phyloP scores from a whole-genome alignment of 2,329 filamentous ascomycete genomes.

The Cladosporium oxysporum region DNA sequence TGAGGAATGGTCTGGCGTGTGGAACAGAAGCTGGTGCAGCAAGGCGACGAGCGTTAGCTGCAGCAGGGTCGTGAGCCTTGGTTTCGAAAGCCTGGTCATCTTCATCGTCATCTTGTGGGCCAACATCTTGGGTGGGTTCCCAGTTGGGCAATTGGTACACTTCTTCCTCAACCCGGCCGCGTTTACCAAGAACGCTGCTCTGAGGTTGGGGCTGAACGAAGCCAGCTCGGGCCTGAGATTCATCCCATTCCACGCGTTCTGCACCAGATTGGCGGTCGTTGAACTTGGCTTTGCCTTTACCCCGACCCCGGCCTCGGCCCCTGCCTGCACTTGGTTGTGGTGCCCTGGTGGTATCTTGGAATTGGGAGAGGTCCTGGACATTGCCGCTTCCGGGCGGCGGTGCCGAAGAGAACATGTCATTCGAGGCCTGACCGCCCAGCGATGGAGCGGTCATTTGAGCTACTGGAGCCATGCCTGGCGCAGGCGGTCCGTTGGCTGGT shows the following conservation, averaged over 20 bases:
- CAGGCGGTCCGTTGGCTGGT: neutral
- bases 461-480: slow-evolving; percentile 1
- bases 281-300: slow-evolving; percentile 29
- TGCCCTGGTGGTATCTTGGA: slow-evolving; percentile 10
- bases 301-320: slow-evolving; percentile 14
- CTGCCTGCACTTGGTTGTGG: slow-evolving; percentile 14
- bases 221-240: slow-evolving; percentile 28
- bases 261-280: slow-evolving; percentile 45
- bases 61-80: slow-evolving; percentile 36
- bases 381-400: neutral
- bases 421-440: neutral
- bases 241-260: slow-evolving; percentile 41
- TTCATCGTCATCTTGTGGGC: slow-evolving; percentile 13
- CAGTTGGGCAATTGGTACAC: slow-evolving; percentile 19
- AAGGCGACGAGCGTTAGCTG: slow-evolving; percentile 38
- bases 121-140: slow-evolving; percentile 38
- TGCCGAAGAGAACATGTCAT: neutral
- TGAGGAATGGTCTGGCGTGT: slow-evolving; percentile 8
- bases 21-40: slow-evolving; percentile 33
- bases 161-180: slow-evolving; percentile 28
- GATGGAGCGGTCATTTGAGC: slow-evolving; percentile 13
- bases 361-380: slow-evolving; percentile 1
- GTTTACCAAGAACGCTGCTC: slow-evolving; percentile 33
- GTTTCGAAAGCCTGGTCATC: slow-evolving; percentile 46
- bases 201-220: slow-evolving; percentile 4